phyloP scores from a whole-genome alignment of 2,329 filamentous ascomycete species.

The Truncatella angustata region DNA sequence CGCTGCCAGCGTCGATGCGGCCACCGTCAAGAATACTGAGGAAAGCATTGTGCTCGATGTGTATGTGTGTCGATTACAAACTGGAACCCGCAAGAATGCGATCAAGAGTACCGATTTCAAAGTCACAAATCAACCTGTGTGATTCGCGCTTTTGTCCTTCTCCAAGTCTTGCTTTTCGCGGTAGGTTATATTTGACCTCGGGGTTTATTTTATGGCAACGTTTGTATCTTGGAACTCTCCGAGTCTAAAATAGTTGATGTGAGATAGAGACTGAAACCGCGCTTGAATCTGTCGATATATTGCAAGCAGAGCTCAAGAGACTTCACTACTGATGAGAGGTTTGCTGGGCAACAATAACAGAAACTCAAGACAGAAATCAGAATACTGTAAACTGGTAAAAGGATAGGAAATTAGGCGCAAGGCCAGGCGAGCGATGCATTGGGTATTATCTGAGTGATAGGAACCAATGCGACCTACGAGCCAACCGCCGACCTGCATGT shows the following conservation, averaged over 20 bases:
- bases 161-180: too few relatives aligned
- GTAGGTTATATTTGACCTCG: too few relatives aligned
- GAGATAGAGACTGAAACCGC: too few relatives aligned
- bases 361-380: neutral
- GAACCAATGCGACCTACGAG: neutral
- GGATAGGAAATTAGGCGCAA: conserved; percentile 8
- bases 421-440: conserved; percentile 4
- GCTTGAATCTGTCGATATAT: too few relatives aligned
- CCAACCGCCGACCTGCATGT: conserved; percentile 12
- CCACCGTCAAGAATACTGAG: conserved; percentile 42
- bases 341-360: neutral
- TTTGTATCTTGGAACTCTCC: too few relatives aligned
- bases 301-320: neutral
- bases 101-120: too few relatives aligned
- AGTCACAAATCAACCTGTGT: too few relatives aligned
- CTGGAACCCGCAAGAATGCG: too few relatives aligned
- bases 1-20: conserved; percentile 48
- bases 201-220: too few relatives aligned
- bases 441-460: conserved; percentile 9
- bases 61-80: conserved; percentile 7
- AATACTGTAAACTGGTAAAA: neutral
- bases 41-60: conserved; percentile 40
- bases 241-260: neutral
- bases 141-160: too few relatives aligned
- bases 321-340: neutral